Evolutionary conservation across 2,329 filamentous ascomycete genomes (phyloP).

Genomic region (Pseudogymnoascus sp.): DNA sequence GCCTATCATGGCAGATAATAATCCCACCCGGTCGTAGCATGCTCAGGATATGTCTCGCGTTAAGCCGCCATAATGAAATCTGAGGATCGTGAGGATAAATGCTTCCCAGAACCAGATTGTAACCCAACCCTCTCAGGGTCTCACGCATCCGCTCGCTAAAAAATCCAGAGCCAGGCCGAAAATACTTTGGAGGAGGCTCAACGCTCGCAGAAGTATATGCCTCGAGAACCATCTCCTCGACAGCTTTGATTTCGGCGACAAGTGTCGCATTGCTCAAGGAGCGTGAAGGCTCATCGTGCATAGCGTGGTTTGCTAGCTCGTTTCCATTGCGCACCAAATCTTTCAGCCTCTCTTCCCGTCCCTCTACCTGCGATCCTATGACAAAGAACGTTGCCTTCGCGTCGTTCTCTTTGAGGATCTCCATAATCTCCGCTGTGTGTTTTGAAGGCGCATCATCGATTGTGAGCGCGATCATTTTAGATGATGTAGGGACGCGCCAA

Average conservation of each 20-base stretch:
- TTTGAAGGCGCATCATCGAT: conserved; percentile 78
- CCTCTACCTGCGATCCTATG: conserved; percentile 65
- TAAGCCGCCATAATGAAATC: conserved; percentile 58
- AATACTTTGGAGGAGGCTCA: conserved; percentile 52
- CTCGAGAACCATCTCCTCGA: conserved; percentile 43
- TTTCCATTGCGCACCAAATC: conserved; percentile 53
- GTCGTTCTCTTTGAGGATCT: conserved; percentile 54
- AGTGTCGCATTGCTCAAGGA: conserved; percentile 52
- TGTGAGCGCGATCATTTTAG: conserved; percentile 69
- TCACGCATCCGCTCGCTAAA: conserved; percentile 64
- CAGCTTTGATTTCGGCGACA: conserved; percentile 51
- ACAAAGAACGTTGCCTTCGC: conserved; percentile 81
- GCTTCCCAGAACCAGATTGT: conserved; percentile 67
- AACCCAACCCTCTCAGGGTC: conserved; percentile 51
- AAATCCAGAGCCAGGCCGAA: conserved; percentile 76
- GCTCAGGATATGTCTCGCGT: conserved; percentile 70
- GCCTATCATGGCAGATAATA: conserved; percentile 77
- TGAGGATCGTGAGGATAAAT: conserved; percentile 92
- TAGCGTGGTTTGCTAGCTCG: conserved; percentile 80
- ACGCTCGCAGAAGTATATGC: conserved; percentile 21
- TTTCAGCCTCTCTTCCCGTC: conserved; percentile 44
- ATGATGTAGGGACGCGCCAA: conserved; percentile 53
- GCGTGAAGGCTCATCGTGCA: conserved; percentile 72
- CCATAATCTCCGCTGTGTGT: conserved; percentile 61
- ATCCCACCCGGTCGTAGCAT: conserved; percentile 70